Percentiles rank a stretch among this genome's conserved stretches.
Conservation (phyloP, 2,329 filamentous ascomycete genomes). For the Xylariales sp. region DNA sequence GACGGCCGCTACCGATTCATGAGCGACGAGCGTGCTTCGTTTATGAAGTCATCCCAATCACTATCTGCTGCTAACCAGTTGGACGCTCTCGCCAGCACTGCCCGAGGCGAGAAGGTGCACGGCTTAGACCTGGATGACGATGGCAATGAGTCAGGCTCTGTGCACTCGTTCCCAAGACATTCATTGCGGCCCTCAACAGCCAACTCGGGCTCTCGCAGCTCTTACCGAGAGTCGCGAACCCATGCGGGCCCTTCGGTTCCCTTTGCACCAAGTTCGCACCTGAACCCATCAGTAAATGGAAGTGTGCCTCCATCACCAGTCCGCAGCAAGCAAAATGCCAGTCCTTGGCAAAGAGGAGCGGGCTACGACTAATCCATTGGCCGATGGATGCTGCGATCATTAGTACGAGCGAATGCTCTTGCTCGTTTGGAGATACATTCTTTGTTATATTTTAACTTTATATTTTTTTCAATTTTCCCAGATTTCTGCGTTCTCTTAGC, state of each 20-base stretch:
- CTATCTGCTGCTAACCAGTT: slow-evolving; percentile 75
- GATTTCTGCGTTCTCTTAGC: too few species aligned
- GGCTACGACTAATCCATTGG: slow-evolving; percentile 37
- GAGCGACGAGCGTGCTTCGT: slow-evolving; percentile 91
- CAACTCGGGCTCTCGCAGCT: slow-evolving; percentile 14
- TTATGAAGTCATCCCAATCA: slow-evolving; percentile 93
- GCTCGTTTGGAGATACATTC: too few species aligned
- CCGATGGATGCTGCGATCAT: neutral
- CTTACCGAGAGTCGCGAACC: slow-evolving; percentile 25
- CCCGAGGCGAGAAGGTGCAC: slow-evolving; percentile 69
- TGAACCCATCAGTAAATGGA: neutral
- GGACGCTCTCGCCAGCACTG: slow-evolving; percentile 83
- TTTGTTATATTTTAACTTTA: too few species aligned
- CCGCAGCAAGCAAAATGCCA: slow-evolving; percentile 34
- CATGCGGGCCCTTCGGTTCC: slow-evolving; percentile 12
- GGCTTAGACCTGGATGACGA: slow-evolving; percentile 63
- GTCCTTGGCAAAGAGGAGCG: slow-evolving; percentile 51
- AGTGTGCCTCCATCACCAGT: slow-evolving; percentile 24
- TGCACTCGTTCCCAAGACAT: slow-evolving; percentile 46
- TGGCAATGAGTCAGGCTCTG: slow-evolving; percentile 65
- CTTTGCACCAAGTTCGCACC: neutral
- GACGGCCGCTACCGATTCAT: slow-evolving; percentile 94
- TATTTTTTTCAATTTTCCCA: too few species aligned
- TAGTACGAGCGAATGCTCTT: neutral
- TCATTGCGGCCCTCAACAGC: slow-evolving; percentile 13